phyloP scores from a whole-genome alignment of 257 asterid species.

The Cynanchum wilfordii region DNA sequence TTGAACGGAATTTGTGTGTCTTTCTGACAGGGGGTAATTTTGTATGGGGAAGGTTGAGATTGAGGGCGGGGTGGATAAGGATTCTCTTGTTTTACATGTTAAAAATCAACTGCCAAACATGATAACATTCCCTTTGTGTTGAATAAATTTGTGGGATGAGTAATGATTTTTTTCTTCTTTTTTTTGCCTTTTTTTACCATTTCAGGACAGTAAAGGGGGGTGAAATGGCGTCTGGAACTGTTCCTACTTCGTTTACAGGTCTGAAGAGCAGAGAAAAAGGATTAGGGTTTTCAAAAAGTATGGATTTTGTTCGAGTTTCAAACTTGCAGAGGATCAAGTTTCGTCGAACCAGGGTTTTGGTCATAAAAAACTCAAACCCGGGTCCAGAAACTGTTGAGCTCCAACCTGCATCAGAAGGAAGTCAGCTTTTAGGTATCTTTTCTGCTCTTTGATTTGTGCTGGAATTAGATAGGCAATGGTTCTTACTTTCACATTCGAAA shows the following conservation, averaged over 20 bases:
- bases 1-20: neutral
- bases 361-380: constrained; percentile 64
- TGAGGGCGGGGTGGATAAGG: neutral
- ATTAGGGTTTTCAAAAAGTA: constrained; percentile 54
- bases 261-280: constrained; percentile 57
- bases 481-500: neutral
- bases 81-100: constrained; percentile 7
- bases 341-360: constrained; percentile 54
- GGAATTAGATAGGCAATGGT: neutral
- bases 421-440: constrained; percentile 72
- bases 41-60: neutral
- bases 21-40: neutral
- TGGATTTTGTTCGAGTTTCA: constrained; percentile 64
- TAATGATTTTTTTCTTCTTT: neutral
- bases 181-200: neutral
- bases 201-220: constrained; percentile 22
- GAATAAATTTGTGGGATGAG: neutral
- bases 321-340: constrained; percentile 61
- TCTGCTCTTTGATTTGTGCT: neutral
- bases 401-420: constrained; percentile 92
- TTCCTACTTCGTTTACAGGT: constrained; percentile 74
- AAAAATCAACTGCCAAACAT: neutral
- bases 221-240: constrained; percentile 85
- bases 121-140: neutral
- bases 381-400: constrained; percentile 83